A percentile compares a stretch with the other conserved stretches of the same genome.
Conservation (phyloP, 78 protist species). For the Dictyostelium intermedium region DNA sequence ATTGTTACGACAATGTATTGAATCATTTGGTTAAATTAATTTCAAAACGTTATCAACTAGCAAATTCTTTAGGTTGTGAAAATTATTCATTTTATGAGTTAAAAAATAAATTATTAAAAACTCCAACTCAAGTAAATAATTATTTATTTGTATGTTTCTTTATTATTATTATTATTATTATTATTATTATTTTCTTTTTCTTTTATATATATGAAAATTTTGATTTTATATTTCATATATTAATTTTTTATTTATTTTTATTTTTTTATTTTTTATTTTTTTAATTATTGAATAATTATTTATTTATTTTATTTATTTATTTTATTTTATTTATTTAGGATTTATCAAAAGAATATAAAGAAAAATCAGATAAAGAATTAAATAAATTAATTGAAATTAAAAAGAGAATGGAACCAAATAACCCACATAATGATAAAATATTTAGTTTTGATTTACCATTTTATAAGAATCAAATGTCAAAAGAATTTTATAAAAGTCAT, state of each 20-base stretch:
- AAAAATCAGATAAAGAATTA: conserved; percentile 24
- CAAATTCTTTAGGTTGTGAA: background rate
- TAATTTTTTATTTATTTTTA: background rate
- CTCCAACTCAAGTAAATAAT: conserved; percentile 24
- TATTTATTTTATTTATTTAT: background rate
- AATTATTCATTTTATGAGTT: conserved; percentile 17
- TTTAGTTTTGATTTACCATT: conserved; percentile 25
- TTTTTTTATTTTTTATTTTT: background rate
- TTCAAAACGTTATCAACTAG: background rate
- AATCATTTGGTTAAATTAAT: background rate
- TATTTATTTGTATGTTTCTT: conserved; percentile 21
- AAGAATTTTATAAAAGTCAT: background rate
- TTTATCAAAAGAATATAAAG: conserved; percentile 1
- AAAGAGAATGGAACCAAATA: background rate
- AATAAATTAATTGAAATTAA: background rate
- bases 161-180: background rate
- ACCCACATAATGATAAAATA: conserved; percentile 4
- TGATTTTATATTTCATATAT: too few species aligned
- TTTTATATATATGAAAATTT: too few species aligned
- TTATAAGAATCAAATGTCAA: background rate
- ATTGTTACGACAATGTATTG: background rate
- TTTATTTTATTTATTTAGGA: background rate
- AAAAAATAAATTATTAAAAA: conserved; percentile 29
- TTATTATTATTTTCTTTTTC: too few species aligned
- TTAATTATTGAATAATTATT: background rate